These are phyloP conservation scores for Neonothopanus nambi DNA, from an alignment of 1,284 basidiomycete species.

Conservation along the genomic window DNA sequence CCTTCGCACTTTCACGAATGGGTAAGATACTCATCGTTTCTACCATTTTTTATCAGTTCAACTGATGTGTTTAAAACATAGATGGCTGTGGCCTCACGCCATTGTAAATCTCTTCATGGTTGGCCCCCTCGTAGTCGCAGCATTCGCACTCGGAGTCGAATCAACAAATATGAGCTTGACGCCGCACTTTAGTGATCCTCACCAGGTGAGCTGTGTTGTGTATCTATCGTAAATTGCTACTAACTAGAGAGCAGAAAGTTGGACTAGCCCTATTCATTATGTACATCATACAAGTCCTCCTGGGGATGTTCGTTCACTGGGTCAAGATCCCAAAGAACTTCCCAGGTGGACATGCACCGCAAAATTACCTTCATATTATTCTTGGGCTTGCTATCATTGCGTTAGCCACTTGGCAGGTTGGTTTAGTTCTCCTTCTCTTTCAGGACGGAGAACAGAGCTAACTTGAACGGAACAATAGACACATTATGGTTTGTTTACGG, in stretches of 20 bases:
- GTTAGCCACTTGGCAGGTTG: constrained; percentile 32
- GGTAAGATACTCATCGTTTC: constrained; percentile 21
- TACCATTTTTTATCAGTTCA: background rate
- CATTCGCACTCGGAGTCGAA: constrained; percentile 23
- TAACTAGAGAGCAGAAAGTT: constrained; percentile 31
- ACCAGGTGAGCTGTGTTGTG: too few species aligned
- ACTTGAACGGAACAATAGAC: too few species aligned
- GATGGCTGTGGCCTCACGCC: constrained; percentile 20
- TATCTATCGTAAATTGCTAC: too few species aligned
- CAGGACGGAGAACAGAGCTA: background rate
- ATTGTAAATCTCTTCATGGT: constrained; percentile 19
- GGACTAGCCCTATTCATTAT: constrained; percentile 46
- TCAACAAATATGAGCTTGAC: background rate
- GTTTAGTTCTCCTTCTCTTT: background rate
- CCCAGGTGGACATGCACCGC: too few species aligned
- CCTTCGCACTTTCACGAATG: constrained; percentile 28
- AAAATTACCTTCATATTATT: constrained; percentile 32
- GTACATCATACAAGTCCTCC: constrained; percentile 39
- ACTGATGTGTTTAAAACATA: background rate
- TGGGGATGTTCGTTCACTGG: constrained; percentile 44
- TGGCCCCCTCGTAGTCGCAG: constrained; percentile 37
- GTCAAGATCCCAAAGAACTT: constrained; percentile 30
- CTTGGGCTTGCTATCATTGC: constrained; percentile 33
- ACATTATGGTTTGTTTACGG: constrained; percentile 20
- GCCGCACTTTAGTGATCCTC: constrained; percentile 17